Evolutionary conservation across 441 rosid species (phyloP), one percentile per base, ranked within the genome.

Genomic region (Adansonia grandidieri): DNA sequence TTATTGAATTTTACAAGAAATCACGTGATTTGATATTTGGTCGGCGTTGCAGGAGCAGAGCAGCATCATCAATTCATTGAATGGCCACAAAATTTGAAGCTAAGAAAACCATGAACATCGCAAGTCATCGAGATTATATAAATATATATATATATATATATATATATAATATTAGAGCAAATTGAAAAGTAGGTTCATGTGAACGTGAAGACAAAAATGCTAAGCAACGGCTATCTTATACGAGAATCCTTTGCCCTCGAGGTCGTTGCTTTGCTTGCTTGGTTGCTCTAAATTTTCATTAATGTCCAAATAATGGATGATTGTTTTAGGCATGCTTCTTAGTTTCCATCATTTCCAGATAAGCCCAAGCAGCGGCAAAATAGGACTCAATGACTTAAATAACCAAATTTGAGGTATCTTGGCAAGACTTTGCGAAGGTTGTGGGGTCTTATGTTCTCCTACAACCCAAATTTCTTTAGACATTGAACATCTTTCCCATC

Each of bases 181-280:
- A 65, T 74, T 63, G 82, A 32, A 75, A 82, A 75, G 83, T 72
- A 84, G 79, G 73, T 58, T 76, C 85, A 82, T 78, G 87, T 82
- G 85, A 58, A 57, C 61, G 22, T 56, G 17, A 20, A 48, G 13
- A 48, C 53, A 48, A 48, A 2, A 48, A 9, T 48, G 53, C 53
- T 11, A 48, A 48, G 53, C 53, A 10, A 48, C 53, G 53, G 53
- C 53, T 11, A 48, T 48, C 15, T 48, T 48, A 11, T 11, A 32
- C 37, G 37, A 32, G 2, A 32, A 32, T 40, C 44, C 44, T 5
- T 40, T 40, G 44, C 44, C 6, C 6, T 40, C 6, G 48, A 45
- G 48, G 10, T 45, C 48, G 48, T 45, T 45, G 48, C 5, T 40
- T 40, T 40, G 44, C 44, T 4, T 40, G 44, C 37, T 32, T 32